Percentiles rank a stretch among this genome's conserved stretches.
These are phyloP conservation scores for Tylopilus rubrobrunneus DNA, from an alignment of 768 basidiomycete genomes.

Conservation along the genomic window DNA sequence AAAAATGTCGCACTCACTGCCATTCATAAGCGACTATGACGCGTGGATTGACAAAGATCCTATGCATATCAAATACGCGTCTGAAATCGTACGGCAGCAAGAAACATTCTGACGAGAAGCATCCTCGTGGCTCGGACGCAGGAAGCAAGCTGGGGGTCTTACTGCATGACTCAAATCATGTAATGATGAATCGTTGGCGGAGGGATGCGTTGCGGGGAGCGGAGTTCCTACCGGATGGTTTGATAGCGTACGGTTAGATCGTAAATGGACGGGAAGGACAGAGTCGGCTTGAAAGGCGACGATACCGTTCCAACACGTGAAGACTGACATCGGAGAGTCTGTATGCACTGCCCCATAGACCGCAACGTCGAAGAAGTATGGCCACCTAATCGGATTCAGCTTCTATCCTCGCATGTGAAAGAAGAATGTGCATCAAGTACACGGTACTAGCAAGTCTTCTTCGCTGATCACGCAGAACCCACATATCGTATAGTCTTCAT, in stretches of 20 bases:
- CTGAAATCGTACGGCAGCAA: slow-evolving; percentile 41
- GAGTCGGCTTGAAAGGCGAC: slow-evolving; percentile 39
- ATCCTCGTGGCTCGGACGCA: slow-evolving; percentile 13
- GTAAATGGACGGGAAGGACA: slow-evolving; percentile 36
- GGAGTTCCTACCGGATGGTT: slow-evolving; percentile 22
- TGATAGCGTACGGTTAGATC: slow-evolving; percentile 37
- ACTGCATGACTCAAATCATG: slow-evolving; percentile 17
- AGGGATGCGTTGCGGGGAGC: slow-evolving; percentile 15
- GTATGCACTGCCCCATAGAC: slow-evolving; percentile 32
- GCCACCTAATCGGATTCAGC: slow-evolving; percentile 25
- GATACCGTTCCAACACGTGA: slow-evolving; percentile 47
- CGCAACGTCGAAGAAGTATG: slow-evolving; percentile 39
- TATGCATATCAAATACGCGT: slow-evolving; percentile 35
- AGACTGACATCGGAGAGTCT: slow-evolving; percentile 41
- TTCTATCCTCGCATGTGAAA: background rate
- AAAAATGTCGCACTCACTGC: slow-evolving; percentile 19
- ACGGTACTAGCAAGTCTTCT: slow-evolving; percentile 14
- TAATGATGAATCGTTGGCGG: slow-evolving; percentile 4
- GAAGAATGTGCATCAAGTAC: background rate
- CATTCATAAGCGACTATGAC: slow-evolving; percentile 37
- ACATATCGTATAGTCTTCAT: slow-evolving; percentile 20
- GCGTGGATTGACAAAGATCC: slow-evolving; percentile 37
- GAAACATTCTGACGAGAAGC: slow-evolving; percentile 36
- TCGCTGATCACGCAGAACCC: slow-evolving; percentile 22
- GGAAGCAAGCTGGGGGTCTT: slow-evolving; percentile 16